Evolutionary conservation across 441 rosid species (phyloP), one percentile per base, ranked within the genome.

Genomic region (Jatropha multifida): DNA sequence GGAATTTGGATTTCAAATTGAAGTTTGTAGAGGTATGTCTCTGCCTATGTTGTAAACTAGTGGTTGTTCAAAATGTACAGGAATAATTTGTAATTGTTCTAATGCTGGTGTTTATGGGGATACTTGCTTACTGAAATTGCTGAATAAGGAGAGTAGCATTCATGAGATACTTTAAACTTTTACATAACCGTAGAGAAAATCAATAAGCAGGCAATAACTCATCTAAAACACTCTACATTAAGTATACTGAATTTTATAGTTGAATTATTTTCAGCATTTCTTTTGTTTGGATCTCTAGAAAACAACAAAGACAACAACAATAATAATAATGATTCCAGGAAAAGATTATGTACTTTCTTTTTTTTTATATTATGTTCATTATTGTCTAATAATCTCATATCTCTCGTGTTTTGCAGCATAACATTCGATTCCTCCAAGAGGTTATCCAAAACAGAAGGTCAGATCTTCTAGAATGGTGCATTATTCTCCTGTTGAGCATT

Each of bases 391-490:
- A 11, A 55, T 32, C 20, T 44, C 18, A 17, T 59, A 41, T 8
- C 3, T 9, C 13, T 20, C 2, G 4, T 62, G 5, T 81, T 27
- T 72, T 83, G 88, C 98, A 94, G 99, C 98, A 91, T 78, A 93
- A 94, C 84, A 89, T 94, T 85, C 98, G 85, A 78, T 94, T 93
- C 84, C 98, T 91, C 72, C 96, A 91, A 85, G 96, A 93, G 86
- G 99, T 89, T 62, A 83, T 93, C 78, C 96, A 91, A 80, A 94
- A 92, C 83, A 84, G 94, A 78, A 82, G 88, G 73, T 91, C 98
- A 0, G 94, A 91, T 84, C 92, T 91, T 70, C 84, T 89, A 75
- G 98, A 94, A 79, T 94, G 99, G 98, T 88, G 93, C 89, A 89
- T 94, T 80, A 91, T 94, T 76, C 88, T 93, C 86, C 85, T 94